Evolutionary conservation across 2,329 filamentous ascomycete genomes (phyloP).

Genomic region (Penicillium sp.): DNA sequence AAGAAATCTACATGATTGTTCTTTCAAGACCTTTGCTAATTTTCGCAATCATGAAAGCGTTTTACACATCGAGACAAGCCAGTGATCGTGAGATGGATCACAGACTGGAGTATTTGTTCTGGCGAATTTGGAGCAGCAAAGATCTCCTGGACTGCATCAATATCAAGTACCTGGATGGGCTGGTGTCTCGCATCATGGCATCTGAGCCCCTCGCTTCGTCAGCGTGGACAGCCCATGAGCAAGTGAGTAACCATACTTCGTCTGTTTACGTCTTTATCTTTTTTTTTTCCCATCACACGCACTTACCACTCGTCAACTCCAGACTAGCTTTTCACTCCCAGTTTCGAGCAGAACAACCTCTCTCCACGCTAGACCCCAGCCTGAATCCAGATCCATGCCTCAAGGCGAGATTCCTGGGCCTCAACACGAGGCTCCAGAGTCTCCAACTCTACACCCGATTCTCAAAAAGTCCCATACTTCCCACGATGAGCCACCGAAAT

Average conservation of each 20-base stretch:
- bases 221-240: not conserved
- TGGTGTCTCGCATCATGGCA: constrained; percentile 48
- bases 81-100: constrained; percentile 42
- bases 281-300: not conserved
- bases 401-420: not conserved
- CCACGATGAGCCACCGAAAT: constrained; percentile 30
- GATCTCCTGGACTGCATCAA: constrained; percentile 38
- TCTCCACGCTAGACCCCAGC: not conserved
- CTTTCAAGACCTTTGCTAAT: not conserved
- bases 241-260: not conserved
- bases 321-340: not conserved
- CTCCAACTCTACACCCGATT: constrained; percentile 33
- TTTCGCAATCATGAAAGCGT: constrained; percentile 36
- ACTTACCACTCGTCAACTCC: not conserved
- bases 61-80: constrained; percentile 46
- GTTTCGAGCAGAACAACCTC: not conserved
- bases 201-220: constrained; percentile 6
- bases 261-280: not conserved
- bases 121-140: constrained; percentile 52
- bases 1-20: constrained; percentile 4
- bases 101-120: constrained; percentile 55
- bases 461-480: constrained; percentile 38
- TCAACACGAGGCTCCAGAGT: not conserved
- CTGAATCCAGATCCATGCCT: constrained; percentile 3
- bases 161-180: constrained; percentile 40